phyloP scores from a whole-genome alignment of 2,329 filamentous ascomycete species.

The Tolypocladium guangdongense region DNA sequence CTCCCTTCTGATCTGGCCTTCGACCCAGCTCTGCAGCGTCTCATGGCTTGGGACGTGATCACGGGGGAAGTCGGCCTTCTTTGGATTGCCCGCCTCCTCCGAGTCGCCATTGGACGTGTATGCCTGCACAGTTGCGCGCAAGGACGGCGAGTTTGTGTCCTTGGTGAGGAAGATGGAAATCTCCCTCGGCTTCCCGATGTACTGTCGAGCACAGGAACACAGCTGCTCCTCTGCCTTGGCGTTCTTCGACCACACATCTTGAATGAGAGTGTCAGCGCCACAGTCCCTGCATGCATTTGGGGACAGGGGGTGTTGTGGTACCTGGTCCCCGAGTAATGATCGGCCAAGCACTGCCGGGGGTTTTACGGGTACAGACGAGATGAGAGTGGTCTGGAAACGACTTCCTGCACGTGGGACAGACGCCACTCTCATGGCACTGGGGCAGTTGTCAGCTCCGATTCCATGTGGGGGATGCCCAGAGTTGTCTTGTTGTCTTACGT shows the following conservation, averaged over 20 bases:
- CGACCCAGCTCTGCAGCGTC: conserved; percentile 25
- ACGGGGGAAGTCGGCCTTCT: conserved; percentile 25
- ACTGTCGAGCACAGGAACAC: conserved; percentile 22
- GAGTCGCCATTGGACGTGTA: conserved; percentile 21
- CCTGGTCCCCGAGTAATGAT: conserved; percentile 26
- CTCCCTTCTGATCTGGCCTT: conserved; percentile 25
- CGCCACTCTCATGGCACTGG: conserved; percentile 29
- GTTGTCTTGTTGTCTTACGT: no score
- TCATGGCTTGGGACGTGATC: conserved; percentile 25
- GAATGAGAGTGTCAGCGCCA: conserved; percentile 9
- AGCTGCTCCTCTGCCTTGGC: conserved; percentile 22
- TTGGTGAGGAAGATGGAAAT: conserved; percentile 25
- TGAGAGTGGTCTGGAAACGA: conserved; percentile 28
- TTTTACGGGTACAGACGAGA: conserved; percentile 27
- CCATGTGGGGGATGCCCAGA: conserved; percentile 5
- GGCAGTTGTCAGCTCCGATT: conserved; percentile 15
- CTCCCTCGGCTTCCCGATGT: conserved; percentile 23
- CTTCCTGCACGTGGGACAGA: conserved; percentile 30
- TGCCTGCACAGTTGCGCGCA: conserved; percentile 27
- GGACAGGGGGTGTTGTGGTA: conserved; percentile 15
- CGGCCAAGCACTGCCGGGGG: conserved; percentile 24
- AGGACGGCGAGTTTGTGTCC: conserved; percentile 24
- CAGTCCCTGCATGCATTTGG: background rate
- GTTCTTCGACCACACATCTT: conserved; percentile 27
- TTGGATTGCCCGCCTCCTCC: conserved; percentile 17